Base-by-base conservation (phyloP, 306 rosid genomes). In the Pterocarpus santalinus region DNA sequence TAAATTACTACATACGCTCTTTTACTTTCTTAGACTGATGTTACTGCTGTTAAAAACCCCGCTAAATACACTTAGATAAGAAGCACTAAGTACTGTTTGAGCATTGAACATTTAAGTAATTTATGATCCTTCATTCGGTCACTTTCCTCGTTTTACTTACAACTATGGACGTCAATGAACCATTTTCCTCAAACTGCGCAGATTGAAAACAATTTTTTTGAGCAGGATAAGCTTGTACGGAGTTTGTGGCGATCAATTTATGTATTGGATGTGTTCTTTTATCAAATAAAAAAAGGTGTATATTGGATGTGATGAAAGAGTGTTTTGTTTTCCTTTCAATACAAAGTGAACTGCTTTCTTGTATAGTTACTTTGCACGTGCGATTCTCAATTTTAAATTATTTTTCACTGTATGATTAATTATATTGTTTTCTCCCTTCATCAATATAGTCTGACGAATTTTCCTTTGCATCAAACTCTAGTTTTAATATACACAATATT, bases 1-100 rank as follows among this genome's bases (percentile, higher is more conserved):
- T 86, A 82, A 85, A 82, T 82, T 83, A 82, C 84, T 80, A 65
- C 61, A 55, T 76, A 77, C 83, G 73, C 85, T 83, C 84, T 39
- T 86, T 72, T 75, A 75, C 87, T 85, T 35, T 82, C 82, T 80
- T 76, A 74, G 83, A 83, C 81, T 82, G 76, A 63, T 80, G 83
- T 62, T 79, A 78, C 82, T 83, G 86, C 83, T 67, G 76, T 46
- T 71, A 72, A 86, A 81, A 76, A 82, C 83, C 82, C 72, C 72
- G 74, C 61, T 66, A 73, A 73, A 74, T 80, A 84, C 82, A 81
- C 58, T 57, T 82, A 78, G 92, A 84, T 76, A 60, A 76, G 81
- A 79, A 60, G 28, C 57, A 39, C 4, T 8, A 67, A 86, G 84
- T 76, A 53, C 73, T 80, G 83, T 69, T 52, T 79, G 80, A 75